Percentiles rank a stretch among this genome's conserved stretches.
Evolutionary conservation across 495 filamentous ascomycete genomes (phyloP).

Genomic region (Glarea lozoyensis): DNA sequence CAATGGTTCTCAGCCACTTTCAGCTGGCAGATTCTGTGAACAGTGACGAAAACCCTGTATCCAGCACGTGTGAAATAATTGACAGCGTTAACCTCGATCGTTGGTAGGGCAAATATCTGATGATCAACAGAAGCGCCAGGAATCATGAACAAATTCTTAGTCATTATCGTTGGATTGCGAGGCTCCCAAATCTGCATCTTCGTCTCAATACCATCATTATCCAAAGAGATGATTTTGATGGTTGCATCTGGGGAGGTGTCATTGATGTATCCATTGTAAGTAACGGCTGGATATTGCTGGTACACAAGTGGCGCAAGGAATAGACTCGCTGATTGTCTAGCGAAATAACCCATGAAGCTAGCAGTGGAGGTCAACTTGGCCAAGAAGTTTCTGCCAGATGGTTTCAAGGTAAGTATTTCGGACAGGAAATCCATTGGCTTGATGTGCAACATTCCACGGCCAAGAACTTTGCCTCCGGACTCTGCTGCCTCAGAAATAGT

Average conservation of each 20-base stretch:
- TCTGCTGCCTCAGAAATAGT: constrained; percentile 32
- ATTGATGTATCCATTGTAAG: constrained; percentile 37
- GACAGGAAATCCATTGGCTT: constrained; percentile 42
- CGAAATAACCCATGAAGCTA: constrained; percentile 49
- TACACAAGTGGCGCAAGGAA: constrained; percentile 47
- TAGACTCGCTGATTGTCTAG: constrained; percentile 39
- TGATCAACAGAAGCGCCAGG: constrained; percentile 56
- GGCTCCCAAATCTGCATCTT: constrained; percentile 48
- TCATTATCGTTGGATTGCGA: constrained; percentile 14
- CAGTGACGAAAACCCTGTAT: constrained; percentile 47
- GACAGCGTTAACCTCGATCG: constrained; percentile 54
- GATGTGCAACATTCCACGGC: constrained; percentile 52
- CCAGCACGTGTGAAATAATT: constrained; percentile 54
- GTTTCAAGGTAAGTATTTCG: constrained; percentile 46
- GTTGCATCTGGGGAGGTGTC: constrained; percentile 30
- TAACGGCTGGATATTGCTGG: constrained; percentile 43
- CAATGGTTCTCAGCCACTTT: constrained; percentile 41
- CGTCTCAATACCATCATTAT: constrained; percentile 44
- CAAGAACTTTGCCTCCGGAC: constrained; percentile 35
- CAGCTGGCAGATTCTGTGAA: constrained; percentile 52
- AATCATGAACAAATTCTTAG: constrained; percentile 48
- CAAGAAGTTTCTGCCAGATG: constrained; percentile 36
- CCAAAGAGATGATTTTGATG: constrained; percentile 33
- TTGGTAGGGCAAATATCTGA: constrained; percentile 55
- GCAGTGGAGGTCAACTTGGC: constrained; percentile 32